Evolutionary conservation across 352 stramenopile species (phyloP).

Genomic region (Globisporangium yorkense): DNA sequence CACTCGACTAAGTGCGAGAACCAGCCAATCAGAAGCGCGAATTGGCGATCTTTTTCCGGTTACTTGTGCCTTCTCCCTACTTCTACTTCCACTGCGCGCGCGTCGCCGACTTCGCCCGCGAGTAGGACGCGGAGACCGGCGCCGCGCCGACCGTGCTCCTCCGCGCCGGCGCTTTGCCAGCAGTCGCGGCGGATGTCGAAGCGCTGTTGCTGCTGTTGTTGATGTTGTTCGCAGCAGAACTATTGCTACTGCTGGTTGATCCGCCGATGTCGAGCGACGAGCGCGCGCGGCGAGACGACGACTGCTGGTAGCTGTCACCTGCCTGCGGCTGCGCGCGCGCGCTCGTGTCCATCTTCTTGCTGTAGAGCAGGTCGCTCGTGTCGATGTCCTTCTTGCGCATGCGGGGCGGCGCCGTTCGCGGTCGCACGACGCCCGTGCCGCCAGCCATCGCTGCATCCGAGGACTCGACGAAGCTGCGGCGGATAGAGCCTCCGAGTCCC

Average conservation of each 20-base stretch:
- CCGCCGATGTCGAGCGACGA: slow-evolving; percentile 26
- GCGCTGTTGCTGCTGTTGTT: too few species aligned
- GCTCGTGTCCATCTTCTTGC: slow-evolving; percentile 30
- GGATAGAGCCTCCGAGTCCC: slow-evolving; percentile 6
- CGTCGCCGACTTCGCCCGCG: slow-evolving; percentile 17
- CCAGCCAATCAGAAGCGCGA: slow-evolving; percentile 1
- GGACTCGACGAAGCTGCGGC: slow-evolving; percentile 4
- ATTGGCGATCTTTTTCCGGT: slow-evolving; percentile 9
- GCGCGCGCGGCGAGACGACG: slow-evolving; percentile 22
- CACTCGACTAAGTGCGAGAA: slow-evolving; percentile 2
- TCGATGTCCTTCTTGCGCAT: slow-evolving; percentile 37
- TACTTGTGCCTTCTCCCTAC: not conserved
- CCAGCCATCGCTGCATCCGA: not conserved
- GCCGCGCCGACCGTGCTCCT: slow-evolving; percentile 8
- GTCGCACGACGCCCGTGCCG: slow-evolving; percentile 8
- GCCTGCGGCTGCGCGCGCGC: slow-evolving; percentile 20
- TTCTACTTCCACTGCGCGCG: slow-evolving; percentile 48
- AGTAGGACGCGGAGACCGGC: slow-evolving; percentile 11
- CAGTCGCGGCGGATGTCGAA: not conserved
- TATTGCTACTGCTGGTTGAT: slow-evolving; percentile 2
- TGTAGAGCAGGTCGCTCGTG: slow-evolving; percentile 33
- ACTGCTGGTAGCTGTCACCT: slow-evolving; percentile 15
- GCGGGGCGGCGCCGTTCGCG: slow-evolving; percentile 34
- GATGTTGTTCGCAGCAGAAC: not conserved
- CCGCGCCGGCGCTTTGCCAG: not conserved